Conservation (phyloP, 1,139 yeast genomes). For the Yamadazyma mexicana region DNA sequence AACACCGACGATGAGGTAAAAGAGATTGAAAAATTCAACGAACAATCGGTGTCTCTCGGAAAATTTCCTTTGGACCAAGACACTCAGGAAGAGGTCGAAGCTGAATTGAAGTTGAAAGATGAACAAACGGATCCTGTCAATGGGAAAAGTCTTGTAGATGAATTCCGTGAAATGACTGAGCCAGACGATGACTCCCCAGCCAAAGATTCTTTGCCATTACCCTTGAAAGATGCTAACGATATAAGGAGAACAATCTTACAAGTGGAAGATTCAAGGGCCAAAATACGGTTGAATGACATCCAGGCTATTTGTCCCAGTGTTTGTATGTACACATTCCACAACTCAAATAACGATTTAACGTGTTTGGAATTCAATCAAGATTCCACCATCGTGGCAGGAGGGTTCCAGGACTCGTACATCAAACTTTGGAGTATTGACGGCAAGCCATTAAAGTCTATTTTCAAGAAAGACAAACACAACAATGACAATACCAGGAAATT, state of each 20-base stretch:
- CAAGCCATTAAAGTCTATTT: constrained; percentile 66
- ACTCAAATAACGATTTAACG: constrained; percentile 85
- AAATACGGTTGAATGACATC: constrained; percentile 54
- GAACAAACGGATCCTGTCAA: constrained; percentile 43
- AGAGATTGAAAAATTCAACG: constrained; percentile 60
- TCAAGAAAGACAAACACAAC: constrained; percentile 60
- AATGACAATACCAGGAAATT: constrained; percentile 58
- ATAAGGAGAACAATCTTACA: constrained; percentile 73
- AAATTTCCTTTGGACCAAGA: constrained; percentile 84
- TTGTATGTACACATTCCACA: constrained; percentile 98
- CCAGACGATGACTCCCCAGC: constrained; percentile 68
- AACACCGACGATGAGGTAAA: constrained; percentile 41
- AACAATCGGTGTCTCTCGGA: constrained; percentile 78
- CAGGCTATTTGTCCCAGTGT: constrained; percentile 91
- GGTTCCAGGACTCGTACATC: constrained; percentile 88
- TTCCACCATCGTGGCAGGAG: constrained; percentile 85
- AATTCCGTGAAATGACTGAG: constrained; percentile 49
- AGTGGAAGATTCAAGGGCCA: constrained; percentile 79
- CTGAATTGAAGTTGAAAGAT: constrained; percentile 78
- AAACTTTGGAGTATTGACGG: constrained; percentile 94
- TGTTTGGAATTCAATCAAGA: constrained; percentile 85
- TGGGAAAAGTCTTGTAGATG: constrained; percentile 47
- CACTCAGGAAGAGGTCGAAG: constrained; percentile 78
- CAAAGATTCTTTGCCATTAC: constrained; percentile 77
- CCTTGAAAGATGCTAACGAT: constrained; percentile 77